Evolutionary conservation across 108 stramenopile species (phyloP).

Genomic region (Epithemia pelagica): DNA sequence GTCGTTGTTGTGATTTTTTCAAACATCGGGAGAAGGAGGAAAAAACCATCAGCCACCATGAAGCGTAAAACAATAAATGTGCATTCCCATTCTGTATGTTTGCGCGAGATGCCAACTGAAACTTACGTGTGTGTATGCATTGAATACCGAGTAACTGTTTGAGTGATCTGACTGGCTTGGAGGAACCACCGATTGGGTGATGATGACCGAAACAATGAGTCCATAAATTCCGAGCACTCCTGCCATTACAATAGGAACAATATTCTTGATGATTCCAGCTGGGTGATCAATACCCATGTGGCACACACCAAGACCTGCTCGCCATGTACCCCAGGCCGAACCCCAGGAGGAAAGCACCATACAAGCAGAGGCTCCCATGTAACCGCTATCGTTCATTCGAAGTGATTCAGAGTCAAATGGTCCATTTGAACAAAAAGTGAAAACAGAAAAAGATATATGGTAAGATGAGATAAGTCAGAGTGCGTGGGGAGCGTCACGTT

Average conservation of each 20-base stretch:
- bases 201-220: slow-evolving; percentile 76
- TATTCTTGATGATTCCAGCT: slow-evolving; percentile 76
- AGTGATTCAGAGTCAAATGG: not conserved
- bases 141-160: slow-evolving; percentile 59
- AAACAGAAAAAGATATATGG: not conserved
- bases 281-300: slow-evolving; percentile 78
- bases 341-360: slow-evolving; percentile 46
- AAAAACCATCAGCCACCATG: too few species aligned
- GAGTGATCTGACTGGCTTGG: slow-evolving; percentile 25
- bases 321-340: slow-evolving; percentile 72
- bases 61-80: too few species aligned
- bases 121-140: slow-evolving; percentile 61
- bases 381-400: slow-evolving; percentile 28
- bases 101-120: too few species aligned
- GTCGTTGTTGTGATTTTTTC: too few species aligned
- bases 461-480: not conserved
- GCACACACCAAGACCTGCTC: slow-evolving; percentile 67
- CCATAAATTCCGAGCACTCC: slow-evolving; percentile 84
- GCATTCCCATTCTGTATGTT: too few species aligned
- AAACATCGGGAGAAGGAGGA: too few species aligned
- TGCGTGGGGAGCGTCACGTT: too few species aligned
- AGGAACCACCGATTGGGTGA: slow-evolving; percentile 42
- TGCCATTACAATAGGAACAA: slow-evolving; percentile 87
- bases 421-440: not conserved
- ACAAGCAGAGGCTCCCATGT: slow-evolving; percentile 42